phyloP scores from a whole-genome alignment of 352 stramenopile genomes.

The Pilasporangium apinafurcum region DNA sequence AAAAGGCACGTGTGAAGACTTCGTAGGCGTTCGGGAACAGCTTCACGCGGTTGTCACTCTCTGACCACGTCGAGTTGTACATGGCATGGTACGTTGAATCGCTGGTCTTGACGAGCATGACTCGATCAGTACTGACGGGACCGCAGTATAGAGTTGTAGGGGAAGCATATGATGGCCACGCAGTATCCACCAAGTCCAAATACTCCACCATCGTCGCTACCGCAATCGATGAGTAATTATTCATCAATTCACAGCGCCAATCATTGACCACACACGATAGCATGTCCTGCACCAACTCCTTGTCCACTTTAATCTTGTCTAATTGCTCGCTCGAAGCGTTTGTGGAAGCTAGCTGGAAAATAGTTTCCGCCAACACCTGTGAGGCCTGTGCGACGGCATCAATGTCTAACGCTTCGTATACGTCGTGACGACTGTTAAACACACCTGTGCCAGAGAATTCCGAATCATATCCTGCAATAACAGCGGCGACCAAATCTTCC shows the following conservation, averaged over 20 bases:
- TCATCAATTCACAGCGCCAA: conserved; percentile 73
- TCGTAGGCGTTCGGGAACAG: conserved; percentile 83
- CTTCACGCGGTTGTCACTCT: conserved; percentile 41
- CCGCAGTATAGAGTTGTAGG: conserved; percentile 58
- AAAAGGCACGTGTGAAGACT: conserved; percentile 64
- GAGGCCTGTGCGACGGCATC: conserved; percentile 51
- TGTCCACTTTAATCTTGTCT: conserved; percentile 42
- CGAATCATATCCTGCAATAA: conserved; percentile 64
- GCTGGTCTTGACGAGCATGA: conserved; percentile 42
- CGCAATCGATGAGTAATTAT: conserved; percentile 50
- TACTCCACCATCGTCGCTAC: conserved; percentile 68
- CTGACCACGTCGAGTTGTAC: conserved; percentile 47
- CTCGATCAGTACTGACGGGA: conserved; percentile 32
- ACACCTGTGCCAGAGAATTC: conserved; percentile 31
- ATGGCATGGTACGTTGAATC: conserved; percentile 30
- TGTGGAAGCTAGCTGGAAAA: conserved; percentile 56
- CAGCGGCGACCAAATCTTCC: conserved; percentile 46
- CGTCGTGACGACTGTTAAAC: conserved; percentile 71
- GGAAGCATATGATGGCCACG: conserved; percentile 44
- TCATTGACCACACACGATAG: conserved; percentile 50
- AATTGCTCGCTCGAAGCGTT: conserved; percentile 34
- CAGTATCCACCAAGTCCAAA: conserved; percentile 25
- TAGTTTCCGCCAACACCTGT: conserved; percentile 63
- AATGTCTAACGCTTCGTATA: conserved; percentile 34
- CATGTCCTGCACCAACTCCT: conserved; percentile 44